Evolutionary conservation across 2,329 filamentous ascomycete species (phyloP).

Genomic region (Verticillium longisporum): DNA sequence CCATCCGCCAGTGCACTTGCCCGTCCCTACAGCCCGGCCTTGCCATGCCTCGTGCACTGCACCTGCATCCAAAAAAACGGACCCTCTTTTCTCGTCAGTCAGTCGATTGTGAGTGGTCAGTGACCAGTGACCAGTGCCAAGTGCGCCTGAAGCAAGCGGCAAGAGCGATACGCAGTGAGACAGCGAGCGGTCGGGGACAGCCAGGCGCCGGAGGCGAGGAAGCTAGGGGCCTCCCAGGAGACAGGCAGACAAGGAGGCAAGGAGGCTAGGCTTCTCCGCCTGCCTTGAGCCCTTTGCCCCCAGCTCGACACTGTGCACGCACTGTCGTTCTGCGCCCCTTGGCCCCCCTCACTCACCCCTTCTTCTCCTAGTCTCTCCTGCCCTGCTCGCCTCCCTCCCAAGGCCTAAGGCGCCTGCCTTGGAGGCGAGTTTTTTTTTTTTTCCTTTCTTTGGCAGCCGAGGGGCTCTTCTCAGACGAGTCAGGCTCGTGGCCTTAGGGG

Average conservation of each 20-base stretch:
- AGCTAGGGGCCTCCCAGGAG: too few species aligned
- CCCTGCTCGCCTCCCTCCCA: neutral
- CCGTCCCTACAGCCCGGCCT: neutral
- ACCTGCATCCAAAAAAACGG: neutral
- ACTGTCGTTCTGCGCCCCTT: neutral
- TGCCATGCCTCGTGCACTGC: neutral
- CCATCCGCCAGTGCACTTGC: neutral
- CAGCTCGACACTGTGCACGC: neutral
- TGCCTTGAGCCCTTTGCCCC: neutral
- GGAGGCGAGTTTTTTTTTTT: neutral
- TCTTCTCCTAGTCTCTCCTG: neutral
- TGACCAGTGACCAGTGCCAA: neutral
- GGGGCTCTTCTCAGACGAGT: neutral
- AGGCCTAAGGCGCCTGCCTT: neutral
- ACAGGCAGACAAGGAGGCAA: too few species aligned
- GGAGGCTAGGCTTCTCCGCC: neutral
- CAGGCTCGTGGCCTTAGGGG: neutral
- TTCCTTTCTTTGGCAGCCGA: neutral
- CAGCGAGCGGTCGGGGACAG: neutral
- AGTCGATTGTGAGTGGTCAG: neutral
- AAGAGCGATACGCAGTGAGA: neutral
- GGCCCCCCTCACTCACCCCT: neutral
- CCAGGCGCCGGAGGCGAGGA: too few species aligned
- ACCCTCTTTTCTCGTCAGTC: neutral
- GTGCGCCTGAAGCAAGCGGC: neutral